Evolutionary conservation across 148 eudicot species (phyloP).

Genomic region (Suaeda aralocaspica): DNA sequence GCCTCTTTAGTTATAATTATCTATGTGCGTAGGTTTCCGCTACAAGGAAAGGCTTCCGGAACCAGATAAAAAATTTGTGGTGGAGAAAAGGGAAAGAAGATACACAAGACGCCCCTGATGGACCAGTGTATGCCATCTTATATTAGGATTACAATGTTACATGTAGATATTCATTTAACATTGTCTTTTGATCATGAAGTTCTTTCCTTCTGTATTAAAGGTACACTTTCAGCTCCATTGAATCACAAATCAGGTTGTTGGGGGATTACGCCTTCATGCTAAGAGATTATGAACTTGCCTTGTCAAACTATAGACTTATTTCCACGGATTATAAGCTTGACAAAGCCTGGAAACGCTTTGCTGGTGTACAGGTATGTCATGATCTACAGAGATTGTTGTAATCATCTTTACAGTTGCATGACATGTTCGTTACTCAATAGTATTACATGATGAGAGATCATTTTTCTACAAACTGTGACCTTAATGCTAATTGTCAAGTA

Average conservation of each 20-base stretch:
- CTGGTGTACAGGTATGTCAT: slow-evolving; percentile 83
- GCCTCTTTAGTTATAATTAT: slow-evolving; percentile 11
- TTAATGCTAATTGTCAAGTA: neutral
- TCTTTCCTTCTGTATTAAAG: slow-evolving; percentile 35
- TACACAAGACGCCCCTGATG: slow-evolving; percentile 56
- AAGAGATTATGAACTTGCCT: slow-evolving; percentile 91
- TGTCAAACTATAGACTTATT: slow-evolving; percentile 88
- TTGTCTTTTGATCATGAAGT: slow-evolving; percentile 27
- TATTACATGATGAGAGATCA: slow-evolving; percentile 8
- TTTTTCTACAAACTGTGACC: neutral
- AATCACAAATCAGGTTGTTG: slow-evolving; percentile 94
- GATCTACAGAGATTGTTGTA: slow-evolving; percentile 6
- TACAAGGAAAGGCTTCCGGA: slow-evolving; percentile 96
- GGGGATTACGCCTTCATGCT: slow-evolving; percentile 98
- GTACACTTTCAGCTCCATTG: slow-evolving; percentile 90
- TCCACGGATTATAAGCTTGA: slow-evolving; percentile 97
- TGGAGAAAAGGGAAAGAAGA: slow-evolving; percentile 99
- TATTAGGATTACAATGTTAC: neutral
- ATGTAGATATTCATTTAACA: neutral
- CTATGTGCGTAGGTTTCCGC: slow-evolving; percentile 68
- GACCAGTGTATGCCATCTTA: slow-evolving; percentile 53
- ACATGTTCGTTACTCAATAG: slow-evolving; percentile 13
- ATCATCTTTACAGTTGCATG: slow-evolving; percentile 3
- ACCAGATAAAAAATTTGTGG: slow-evolving; percentile 97
- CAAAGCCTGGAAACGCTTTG: slow-evolving; percentile 94